Evolutionary conservation across 2,329 filamentous ascomycete genomes (phyloP).

Genomic region (Colletotrichum orbiculare): DNA sequence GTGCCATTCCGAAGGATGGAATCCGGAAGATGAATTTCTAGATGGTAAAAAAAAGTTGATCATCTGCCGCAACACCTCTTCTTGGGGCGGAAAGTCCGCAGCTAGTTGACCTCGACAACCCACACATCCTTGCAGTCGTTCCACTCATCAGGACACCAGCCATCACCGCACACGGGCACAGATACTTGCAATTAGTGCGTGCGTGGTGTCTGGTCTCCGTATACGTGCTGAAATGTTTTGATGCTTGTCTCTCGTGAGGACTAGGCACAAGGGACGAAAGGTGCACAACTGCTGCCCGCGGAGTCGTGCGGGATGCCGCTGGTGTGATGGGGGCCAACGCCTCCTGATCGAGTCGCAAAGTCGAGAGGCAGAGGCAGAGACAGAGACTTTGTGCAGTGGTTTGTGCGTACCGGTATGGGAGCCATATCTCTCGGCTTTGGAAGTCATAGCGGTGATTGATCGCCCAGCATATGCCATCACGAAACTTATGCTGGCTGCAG

Average conservation of each 20-base stretch:
- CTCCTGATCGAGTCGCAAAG: background rate
- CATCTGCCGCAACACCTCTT: background rate
- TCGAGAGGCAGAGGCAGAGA: background rate
- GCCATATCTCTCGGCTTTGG: background rate
- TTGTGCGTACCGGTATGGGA: no score
- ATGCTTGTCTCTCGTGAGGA: slow-evolving; percentile 14
- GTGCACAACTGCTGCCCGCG: background rate
- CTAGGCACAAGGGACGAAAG: slow-evolving; percentile 5
- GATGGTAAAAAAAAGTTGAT: no score
- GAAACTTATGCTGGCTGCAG: slow-evolving; percentile 18
- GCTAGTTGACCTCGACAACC: slow-evolving; percentile 3
- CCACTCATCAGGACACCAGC: slow-evolving; percentile 14
- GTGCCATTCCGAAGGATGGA: no score
- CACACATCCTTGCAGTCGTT: slow-evolving; percentile 27
- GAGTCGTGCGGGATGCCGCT: slow-evolving; percentile 5
- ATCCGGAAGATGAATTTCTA: no score
- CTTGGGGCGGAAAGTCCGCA: slow-evolving; percentile 24
- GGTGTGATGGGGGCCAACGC: background rate
- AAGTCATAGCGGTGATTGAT: slow-evolving; percentile 21
- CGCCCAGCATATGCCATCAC: slow-evolving; percentile 16
- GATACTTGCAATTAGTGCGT: slow-evolving; percentile 1
- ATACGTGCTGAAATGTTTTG: slow-evolving; percentile 21
- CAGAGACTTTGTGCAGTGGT: no score
- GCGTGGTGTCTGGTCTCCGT: background rate
- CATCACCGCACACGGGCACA: slow-evolving; percentile 8